Base-by-base conservation (phyloP, 805 yeast species). In the Cyberlindnera saturnus region DNA sequence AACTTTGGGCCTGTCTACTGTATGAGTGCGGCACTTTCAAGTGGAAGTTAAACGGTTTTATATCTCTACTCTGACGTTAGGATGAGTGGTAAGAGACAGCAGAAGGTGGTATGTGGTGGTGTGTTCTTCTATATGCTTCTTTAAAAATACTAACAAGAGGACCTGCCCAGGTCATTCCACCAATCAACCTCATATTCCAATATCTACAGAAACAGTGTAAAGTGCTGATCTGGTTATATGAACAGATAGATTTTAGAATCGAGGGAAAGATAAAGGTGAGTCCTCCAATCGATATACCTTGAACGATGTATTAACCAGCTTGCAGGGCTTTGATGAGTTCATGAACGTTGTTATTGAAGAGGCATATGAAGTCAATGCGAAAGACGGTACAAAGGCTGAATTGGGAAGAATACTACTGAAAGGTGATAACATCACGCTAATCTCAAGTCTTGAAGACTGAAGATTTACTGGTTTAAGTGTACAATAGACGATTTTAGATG, bases 401-500 rank as follows among this genome's bases (percentile, higher is more conserved):
- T 57, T 87, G 44, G 96, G 96, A 1, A 70, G 85, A 45, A 77
- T 93, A 19, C 61, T 93, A 51, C 68, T 93, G 44, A 93, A 93
- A 63, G 99, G 99, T 4, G 99, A 93, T 60, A 93, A 89, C 60
- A 86, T 93, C 36, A 83, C 96, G 8, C 66, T 91, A 44, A 83
- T 93, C 29, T 63, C 72, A 8, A 47, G 60, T 41, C 39, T 50
- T 19, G 60, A 55, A 1, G 46, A 39, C 14, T 52, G 34, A 45
- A 17, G 16, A 10, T n/a, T 14, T 14, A 8, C 17, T 31, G 33
- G 23, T 16, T 14, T 20, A 16, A 16, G 28, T 23, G 28, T 23
- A 23, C 11, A 23, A 23, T 23, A 23, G 28, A 23, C 28, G 28
- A 9, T 23, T 23, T 23, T 23, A 23, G 28, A 23, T 23, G 28